Base-by-base conservation (phyloP, 1,139 yeast genomes). In the Lipomyces yarrowii region DNA sequence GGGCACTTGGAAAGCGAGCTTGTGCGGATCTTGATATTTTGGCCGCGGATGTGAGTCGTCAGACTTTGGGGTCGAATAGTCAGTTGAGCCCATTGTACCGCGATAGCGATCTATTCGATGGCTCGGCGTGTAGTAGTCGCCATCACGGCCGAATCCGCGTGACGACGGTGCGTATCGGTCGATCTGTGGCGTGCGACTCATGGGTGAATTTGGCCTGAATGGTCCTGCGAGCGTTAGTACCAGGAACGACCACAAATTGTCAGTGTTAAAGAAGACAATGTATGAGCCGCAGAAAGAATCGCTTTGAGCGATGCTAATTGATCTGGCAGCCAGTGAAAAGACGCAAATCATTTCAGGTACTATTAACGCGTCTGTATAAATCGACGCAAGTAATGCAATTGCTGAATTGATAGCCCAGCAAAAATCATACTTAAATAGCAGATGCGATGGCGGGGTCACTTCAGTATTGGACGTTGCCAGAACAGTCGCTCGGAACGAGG, bases 1-100 rank as follows among this genome's bases (percentile, higher is more conserved):
- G 11, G 69, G 62, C 2, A 67, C 64, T 51, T 62, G 69, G 15
- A 30, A 7, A 3, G 60, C n/a, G 13, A 65, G 59, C 21, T 55
- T 55, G 57, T 59, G 60, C 7, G 69, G 69, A 54, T 67, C 66
- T n/a, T 35, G 62, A 37, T 59, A 63, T 26, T 62, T 57, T 23
- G 46, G 37, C 10, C 56, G 32, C n/a, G 62, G 57, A 37, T 56
- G 57, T 10, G 53, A 37, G 30, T 57, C 53, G 10, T 35, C 57
- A 21, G 60, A 39, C 30, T 13, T 21, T 13, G 62, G 37, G n/a
- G 52, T 10, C 13, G 37, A 32, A 13, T 26, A 23, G 59, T n/a
- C 26, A 52, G 63, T 21, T 48, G 63, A 23, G 21, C 52, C 48
- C 15, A 56, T 23, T 3, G 32, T 48, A 7, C 59, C n/a, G 23